Base-by-base conservation (phyloP, 768 basidiomycete genomes). In the Neoboletus magnificus region DNA sequence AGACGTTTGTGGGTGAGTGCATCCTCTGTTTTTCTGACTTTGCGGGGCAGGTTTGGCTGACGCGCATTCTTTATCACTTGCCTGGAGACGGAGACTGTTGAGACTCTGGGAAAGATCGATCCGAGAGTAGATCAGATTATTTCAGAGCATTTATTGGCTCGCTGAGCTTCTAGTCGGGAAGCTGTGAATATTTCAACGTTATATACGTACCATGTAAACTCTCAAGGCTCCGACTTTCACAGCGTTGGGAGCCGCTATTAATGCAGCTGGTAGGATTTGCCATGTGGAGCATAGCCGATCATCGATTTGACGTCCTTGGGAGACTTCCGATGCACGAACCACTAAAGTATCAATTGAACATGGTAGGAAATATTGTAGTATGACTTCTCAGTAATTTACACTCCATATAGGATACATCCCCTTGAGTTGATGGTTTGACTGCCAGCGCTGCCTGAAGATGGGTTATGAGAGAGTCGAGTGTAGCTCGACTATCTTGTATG, bases 1-100 rank as follows among this genome's bases (percentile, higher is more conserved):
- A 62, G 62, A 30, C 63, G 63, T 45, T 22, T 74, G 35, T 76
- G 74, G 76, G 75, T 76, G 30, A 51, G 67, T 65, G 3, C 8
- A 36, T 36, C 15, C 6, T 30, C 22, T 25, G 20, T 40, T 50
- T 6, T 8, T 29, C 3, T 18, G 29, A 18, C 29, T 16, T 23
- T 25, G 25, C 13, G 32, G 22, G 27, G 47, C 8, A 40, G 46
- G 25, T 41, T 40, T 41, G 23, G 25, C 45, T 63, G 32, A 64
- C 33, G 15, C 20, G 8, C 16, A 40, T 32, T 29, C 4, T 13
- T 37, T 35, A 5, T 18, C 50, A 5, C 23, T 27, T 25, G n/a
- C 35, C 4, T 30, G 20, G 36, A 70, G 71, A 47, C 52, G 37
- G 71, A 74, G 52, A 73, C 68, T 1, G 35, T 70, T 16, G 62